Conservation (phyloP, 1,284 basidiomycete genomes). For the Microbotryomycetes sp. region DNA sequence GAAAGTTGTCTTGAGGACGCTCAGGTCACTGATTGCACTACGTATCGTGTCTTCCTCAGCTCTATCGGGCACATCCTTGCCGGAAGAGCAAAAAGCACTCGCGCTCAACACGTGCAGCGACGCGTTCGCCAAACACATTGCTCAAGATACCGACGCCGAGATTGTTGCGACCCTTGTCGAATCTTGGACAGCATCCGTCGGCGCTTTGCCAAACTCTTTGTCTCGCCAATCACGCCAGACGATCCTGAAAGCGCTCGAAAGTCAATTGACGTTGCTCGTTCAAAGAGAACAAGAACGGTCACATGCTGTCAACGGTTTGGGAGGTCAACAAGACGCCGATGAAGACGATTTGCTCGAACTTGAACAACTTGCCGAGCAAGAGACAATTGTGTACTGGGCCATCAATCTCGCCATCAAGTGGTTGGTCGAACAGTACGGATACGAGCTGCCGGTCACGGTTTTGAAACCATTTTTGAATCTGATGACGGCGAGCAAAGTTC, state of each 20-base stretch:
- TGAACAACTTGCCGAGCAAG: not conserved
- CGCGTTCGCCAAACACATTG: constrained; percentile 8
- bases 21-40: too few relatives aligned
- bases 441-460: not conserved
- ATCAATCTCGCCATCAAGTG: not conserved
- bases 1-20: not conserved
- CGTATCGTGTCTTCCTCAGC: too few relatives aligned
- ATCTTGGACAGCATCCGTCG: not conserved
- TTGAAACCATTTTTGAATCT: constrained; percentile 3
- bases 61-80: too few relatives aligned
- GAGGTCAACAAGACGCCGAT: not conserved
- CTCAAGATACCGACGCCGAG: constrained; percentile 5
- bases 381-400: not conserved
- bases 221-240: not conserved
- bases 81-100: not conserved
- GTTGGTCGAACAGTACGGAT: constrained; percentile 1
- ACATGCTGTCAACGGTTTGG: not conserved
- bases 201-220: not conserved
- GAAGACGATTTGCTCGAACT: constrained; percentile 5
- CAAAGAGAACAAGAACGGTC: constrained; percentile 1
- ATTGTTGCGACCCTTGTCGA: constrained; percentile 1
- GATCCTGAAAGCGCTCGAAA: constrained; percentile 3
- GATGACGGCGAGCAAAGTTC: not conserved
- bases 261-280: not conserved
- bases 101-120: constrained; percentile 1